Conservation (phyloP, 345 rosid species). For the Cardamine chenopodiifolia region DNA sequence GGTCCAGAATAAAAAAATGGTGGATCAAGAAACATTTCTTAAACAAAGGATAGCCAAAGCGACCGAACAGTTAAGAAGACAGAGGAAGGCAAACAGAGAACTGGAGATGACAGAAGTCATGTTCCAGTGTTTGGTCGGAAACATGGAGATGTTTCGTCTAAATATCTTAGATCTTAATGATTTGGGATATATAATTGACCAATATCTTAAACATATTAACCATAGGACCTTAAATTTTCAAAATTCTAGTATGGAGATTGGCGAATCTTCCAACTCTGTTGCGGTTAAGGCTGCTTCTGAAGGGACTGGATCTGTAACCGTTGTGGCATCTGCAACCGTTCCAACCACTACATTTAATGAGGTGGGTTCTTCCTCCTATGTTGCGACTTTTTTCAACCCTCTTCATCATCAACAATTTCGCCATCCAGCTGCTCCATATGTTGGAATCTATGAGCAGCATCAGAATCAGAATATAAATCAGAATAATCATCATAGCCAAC, state of each 20-base stretch:
- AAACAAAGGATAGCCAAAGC: slow-evolving; percentile 34
- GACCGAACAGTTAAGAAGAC: slow-evolving; percentile 18
- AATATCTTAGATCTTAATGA: slow-evolving; percentile 43
- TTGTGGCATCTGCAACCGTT: neutral
- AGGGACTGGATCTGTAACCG: neutral
- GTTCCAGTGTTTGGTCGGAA: neutral
- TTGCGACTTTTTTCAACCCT: neutral
- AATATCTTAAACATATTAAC: slow-evolving; percentile 35
- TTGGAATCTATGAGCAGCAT: neutral
- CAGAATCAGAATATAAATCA: neutral
- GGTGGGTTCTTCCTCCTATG: neutral
- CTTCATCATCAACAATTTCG: neutral
- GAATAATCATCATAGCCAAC: slow-evolving; percentile 5
- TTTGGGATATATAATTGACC: slow-evolving; percentile 36
- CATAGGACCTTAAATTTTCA: slow-evolving; percentile 13
- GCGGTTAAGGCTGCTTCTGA: neutral
- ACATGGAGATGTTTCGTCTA: neutral
- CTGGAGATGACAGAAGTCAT: slow-evolving; percentile 15
- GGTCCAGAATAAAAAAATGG: slow-evolving; percentile 43
- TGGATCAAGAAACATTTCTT: slow-evolving; percentile 42
- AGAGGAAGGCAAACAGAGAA: slow-evolving; percentile 34
- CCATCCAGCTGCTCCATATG: neutral
- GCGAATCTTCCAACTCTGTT: slow-evolving; percentile 3
- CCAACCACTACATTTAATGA: neutral
- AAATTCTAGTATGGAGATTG: neutral